Evolutionary conservation across 306 rosid species (phyloP).

Genomic region (Albizia julibrissin): DNA sequence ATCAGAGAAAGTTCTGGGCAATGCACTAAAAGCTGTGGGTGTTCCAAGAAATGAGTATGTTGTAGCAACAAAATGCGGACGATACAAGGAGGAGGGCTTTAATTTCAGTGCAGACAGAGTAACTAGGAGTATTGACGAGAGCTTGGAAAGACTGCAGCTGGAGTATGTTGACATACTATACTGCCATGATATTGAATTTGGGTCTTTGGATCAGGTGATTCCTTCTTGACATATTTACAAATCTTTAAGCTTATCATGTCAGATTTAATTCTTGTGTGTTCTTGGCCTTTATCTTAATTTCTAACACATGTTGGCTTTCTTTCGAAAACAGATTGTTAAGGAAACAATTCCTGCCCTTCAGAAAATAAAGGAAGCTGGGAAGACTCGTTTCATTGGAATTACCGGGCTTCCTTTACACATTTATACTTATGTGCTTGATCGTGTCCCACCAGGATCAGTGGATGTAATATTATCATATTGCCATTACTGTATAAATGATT

Average conservation of each 20-base stretch:
- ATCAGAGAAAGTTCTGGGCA: slow-evolving; percentile 86
- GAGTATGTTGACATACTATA: slow-evolving; percentile 89
- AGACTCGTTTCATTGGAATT: slow-evolving; percentile 80
- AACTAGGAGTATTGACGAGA: slow-evolving; percentile 81
- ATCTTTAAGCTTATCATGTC: background rate
- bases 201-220: slow-evolving; percentile 75
- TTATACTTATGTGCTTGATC: slow-evolving; percentile 81
- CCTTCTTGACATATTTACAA: background rate
- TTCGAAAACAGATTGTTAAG: slow-evolving; percentile 56
- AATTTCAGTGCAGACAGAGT: slow-evolving; percentile 92
- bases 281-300: background rate
- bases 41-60: slow-evolving; percentile 75
- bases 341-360: slow-evolving; percentile 90
- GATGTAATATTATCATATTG: slow-evolving; percentile 88
- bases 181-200: slow-evolving; percentile 96
- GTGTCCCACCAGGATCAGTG: slow-evolving; percentile 73
- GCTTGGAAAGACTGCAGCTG: slow-evolving; percentile 84
- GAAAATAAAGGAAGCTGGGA: slow-evolving; percentile 81
- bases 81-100: slow-evolving; percentile 76
- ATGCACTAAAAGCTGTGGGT: slow-evolving; percentile 66
- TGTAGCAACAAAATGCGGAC: slow-evolving; percentile 89
- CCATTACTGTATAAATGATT: slow-evolving; percentile 75
- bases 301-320: slow-evolving; percentile 14
- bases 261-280: slow-evolving; percentile 1
- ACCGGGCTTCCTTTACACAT: slow-evolving; percentile 83